A percentile compares a stretch with the other conserved stretches of the same genome.
Evolutionary conservation across 805 yeast genomes (phyloP).

Genomic region (Pichia manshurica): DNA sequence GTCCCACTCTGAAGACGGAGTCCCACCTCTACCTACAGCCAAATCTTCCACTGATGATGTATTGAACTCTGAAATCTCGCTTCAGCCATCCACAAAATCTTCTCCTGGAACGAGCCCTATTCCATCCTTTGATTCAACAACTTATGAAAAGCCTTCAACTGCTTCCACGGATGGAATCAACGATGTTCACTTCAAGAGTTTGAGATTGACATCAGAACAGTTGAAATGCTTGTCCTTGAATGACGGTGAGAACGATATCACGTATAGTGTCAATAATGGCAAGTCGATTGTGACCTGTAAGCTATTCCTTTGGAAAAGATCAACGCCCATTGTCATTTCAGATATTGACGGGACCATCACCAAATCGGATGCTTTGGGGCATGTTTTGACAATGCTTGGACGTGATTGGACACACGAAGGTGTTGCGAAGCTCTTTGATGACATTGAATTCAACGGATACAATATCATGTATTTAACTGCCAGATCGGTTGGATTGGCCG

Average conservation of each 20-base stretch:
- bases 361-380: slow-evolving; percentile 95
- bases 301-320: slow-evolving; percentile 75
- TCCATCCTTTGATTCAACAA: neutral
- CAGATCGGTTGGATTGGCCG: slow-evolving; percentile 92
- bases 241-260: slow-evolving; percentile 72
- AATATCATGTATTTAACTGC: slow-evolving; percentile 92
- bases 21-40: neutral
- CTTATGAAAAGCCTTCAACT: slow-evolving; percentile 19
- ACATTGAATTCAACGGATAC: slow-evolving; percentile 81
- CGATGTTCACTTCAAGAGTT: slow-evolving; percentile 65
- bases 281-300: slow-evolving; percentile 69
- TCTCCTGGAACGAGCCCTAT: neutral
- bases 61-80: neutral
- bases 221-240: slow-evolving; percentile 64
- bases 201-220: slow-evolving; percentile 88
- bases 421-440: slow-evolving; percentile 87
- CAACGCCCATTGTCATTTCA: slow-evolving; percentile 87
- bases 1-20: too few relatives aligned
- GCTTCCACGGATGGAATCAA: slow-evolving; percentile 13
- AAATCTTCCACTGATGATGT: slow-evolving; percentile 2
- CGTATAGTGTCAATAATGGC: slow-evolving; percentile 78
- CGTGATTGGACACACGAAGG: slow-evolving; percentile 98
- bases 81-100: neutral
- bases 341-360: slow-evolving; percentile 98
- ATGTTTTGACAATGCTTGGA: slow-evolving; percentile 87